Conservation (phyloP, 306 rosid genomes). For the Acmispon strigosus region DNA sequence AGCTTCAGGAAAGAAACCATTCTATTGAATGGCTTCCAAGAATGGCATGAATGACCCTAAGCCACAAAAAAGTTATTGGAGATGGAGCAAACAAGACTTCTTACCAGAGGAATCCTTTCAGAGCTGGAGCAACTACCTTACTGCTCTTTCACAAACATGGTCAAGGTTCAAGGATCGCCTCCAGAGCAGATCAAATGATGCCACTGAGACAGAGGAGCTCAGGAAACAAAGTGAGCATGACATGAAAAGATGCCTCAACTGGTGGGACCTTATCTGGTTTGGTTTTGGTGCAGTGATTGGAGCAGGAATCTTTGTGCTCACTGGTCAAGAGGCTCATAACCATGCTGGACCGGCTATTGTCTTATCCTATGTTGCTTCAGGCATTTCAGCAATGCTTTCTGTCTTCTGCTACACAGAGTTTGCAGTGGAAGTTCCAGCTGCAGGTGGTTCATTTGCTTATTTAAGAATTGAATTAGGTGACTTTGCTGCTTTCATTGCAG, state of each 20-base stretch:
- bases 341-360: slow-evolving; percentile 73
- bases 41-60: slow-evolving; percentile 4
- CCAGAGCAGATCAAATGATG: slow-evolving; percentile 48
- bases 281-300: slow-evolving; percentile 79
- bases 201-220: slow-evolving; percentile 38
- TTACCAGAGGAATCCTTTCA: slow-evolving; percentile 77
- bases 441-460: slow-evolving; percentile 82
- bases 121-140: slow-evolving; percentile 44
- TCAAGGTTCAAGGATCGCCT: slow-evolving; percentile 61
- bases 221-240: slow-evolving; percentile 51
- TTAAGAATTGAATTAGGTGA: slow-evolving; percentile 71
- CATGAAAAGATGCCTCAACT: slow-evolving; percentile 48
- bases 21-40: slow-evolving; percentile 18
- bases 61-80: slow-evolving; percentile 55
- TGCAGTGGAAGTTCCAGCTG: slow-evolving; percentile 70
- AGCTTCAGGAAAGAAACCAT: not conserved
- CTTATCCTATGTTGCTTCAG: slow-evolving; percentile 57
- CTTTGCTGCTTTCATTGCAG: slow-evolving; percentile 71
- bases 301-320: slow-evolving; percentile 70
- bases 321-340: slow-evolving; percentile 53
- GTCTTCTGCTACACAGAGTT: slow-evolving; percentile 83
- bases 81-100: slow-evolving; percentile 73
- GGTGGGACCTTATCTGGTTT: slow-evolving; percentile 87
- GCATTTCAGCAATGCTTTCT: slow-evolving; percentile 78
- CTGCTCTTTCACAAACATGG: slow-evolving; percentile 51